Evolutionary conservation across 371 early-diverging fungal species (phyloP).

Genomic region (Parasitella parasitica): DNA sequence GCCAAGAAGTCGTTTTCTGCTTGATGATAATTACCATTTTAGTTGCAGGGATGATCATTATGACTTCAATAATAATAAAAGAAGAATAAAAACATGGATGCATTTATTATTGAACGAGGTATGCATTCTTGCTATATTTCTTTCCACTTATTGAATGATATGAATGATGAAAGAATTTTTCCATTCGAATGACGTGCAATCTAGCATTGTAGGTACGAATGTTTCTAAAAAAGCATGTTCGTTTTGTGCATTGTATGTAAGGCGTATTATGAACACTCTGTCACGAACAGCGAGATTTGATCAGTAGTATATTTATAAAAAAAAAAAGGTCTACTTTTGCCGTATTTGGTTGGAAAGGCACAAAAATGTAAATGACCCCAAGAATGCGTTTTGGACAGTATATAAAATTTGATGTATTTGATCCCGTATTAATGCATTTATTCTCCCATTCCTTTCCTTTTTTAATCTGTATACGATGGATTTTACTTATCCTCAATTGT

Average conservation of each 20-base stretch:
- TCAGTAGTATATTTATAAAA: neutral
- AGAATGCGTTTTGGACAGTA: neutral
- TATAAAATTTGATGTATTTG: neutral
- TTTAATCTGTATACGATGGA: constrained; percentile 9
- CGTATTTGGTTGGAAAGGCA: too few species aligned
- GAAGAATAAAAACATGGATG: constrained; percentile 23
- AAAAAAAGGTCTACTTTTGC: too few species aligned
- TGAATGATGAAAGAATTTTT: neutral
- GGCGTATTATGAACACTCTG: too few species aligned
- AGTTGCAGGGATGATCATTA: neutral
- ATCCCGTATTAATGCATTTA: neutral
- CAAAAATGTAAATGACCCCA: neutral
- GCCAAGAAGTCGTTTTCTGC: too few species aligned
- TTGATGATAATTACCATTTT: too few species aligned
- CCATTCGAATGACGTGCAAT: too few species aligned
- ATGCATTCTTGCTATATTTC: constrained; percentile 29
- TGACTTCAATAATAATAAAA: neutral
- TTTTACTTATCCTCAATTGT: constrained; percentile 20
- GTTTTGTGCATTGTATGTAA: too few species aligned
- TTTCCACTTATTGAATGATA: neutral
- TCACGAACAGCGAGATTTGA: neutral
- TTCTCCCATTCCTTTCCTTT: constrained; percentile 13
- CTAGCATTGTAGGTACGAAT: neutral
- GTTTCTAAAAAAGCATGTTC: too few species aligned
- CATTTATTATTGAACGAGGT: constrained; percentile 49